These are phyloP conservation scores for Neonectria neomacrospora DNA, from an alignment of 2,329 filamentous ascomycete genomes.

Conservation along the genomic window DNA sequence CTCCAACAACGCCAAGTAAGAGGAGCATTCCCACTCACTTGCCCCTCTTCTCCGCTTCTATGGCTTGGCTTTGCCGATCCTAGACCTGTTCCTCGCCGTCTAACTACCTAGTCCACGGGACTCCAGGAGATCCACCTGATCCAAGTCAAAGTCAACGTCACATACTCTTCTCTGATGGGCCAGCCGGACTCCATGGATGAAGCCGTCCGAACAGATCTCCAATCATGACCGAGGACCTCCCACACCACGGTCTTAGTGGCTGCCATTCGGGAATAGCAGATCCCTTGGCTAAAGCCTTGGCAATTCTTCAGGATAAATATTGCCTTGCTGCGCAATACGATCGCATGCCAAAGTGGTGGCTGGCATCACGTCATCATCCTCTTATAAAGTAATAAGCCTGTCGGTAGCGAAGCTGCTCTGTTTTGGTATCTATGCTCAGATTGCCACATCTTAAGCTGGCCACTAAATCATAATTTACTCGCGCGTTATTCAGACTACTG, in stretches of 20 bases:
- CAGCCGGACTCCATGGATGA: background rate
- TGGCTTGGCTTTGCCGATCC: background rate
- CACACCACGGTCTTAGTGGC: background rate
- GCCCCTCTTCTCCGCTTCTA: background rate
- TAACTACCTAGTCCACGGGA: too few species aligned
- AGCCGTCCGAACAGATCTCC: background rate
- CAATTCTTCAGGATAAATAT: background rate
- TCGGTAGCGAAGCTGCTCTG: too few species aligned
- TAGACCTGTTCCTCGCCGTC: background rate
- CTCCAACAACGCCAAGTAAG: too few species aligned
- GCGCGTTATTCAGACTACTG: background rate
- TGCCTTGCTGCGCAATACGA: background rate
- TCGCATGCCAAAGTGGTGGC: background rate
- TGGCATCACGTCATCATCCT: background rate
- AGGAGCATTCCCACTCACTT: background rate
- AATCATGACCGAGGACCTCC: background rate
- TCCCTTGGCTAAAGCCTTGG: background rate
- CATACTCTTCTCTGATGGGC: background rate
- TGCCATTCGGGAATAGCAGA: background rate
- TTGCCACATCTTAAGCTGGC: fast-evolving
- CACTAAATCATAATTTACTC: too few species aligned
- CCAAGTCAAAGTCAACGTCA: slow-evolving; percentile 1
- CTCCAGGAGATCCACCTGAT: background rate
- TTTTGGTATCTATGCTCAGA: too few species aligned
- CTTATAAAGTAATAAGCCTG: background rate